These are phyloP conservation scores for Claviceps fusiformis DNA, from an alignment of 2,329 filamentous ascomycete species.

Conservation along the genomic window DNA sequence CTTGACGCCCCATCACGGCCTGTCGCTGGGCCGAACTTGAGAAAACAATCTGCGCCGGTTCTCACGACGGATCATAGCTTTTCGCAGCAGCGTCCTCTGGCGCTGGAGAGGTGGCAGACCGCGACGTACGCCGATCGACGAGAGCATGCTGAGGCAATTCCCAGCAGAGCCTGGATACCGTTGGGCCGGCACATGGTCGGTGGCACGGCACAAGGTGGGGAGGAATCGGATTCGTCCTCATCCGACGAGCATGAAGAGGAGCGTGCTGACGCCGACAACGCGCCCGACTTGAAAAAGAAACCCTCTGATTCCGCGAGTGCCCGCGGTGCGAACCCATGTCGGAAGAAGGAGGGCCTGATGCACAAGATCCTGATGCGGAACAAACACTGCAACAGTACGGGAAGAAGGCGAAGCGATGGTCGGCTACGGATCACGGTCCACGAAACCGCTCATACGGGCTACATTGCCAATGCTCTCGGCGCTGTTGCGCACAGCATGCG, in stretches of 20 bases:
- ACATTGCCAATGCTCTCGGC: slow-evolving; percentile 60
- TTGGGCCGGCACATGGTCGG: background rate
- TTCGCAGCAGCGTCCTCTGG: background rate
- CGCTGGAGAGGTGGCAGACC: slow-evolving; percentile 6
- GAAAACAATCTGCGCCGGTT: background rate
- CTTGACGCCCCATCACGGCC: background rate
- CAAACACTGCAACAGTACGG: slow-evolving; percentile 50
- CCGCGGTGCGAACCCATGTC: background rate
- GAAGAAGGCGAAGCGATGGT: slow-evolving; percentile 54
- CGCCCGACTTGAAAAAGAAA: background rate
- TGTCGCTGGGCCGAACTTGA: background rate
- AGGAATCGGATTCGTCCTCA: slow-evolving; percentile 1
- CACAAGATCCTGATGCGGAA: slow-evolving; percentile 23
- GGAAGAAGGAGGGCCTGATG: background rate
- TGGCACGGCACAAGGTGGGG: background rate
- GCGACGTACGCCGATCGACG: background rate
- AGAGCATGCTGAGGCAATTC: slow-evolving; percentile 5
- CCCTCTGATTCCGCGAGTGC: background rate
- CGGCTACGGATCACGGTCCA: slow-evolving; percentile 59
- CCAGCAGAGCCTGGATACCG: slow-evolving; percentile 6
- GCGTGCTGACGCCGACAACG: background rate
- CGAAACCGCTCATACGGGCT: slow-evolving; percentile 55
- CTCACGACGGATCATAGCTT: background rate
- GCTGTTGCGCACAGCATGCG: slow-evolving; percentile 37
- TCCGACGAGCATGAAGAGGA: background rate